Percentiles rank a stretch among this genome's conserved stretches.
phyloP scores from a whole-genome alignment of 2,329 filamentous ascomycete genomes.

The Mycosphaerella sp. region DNA sequence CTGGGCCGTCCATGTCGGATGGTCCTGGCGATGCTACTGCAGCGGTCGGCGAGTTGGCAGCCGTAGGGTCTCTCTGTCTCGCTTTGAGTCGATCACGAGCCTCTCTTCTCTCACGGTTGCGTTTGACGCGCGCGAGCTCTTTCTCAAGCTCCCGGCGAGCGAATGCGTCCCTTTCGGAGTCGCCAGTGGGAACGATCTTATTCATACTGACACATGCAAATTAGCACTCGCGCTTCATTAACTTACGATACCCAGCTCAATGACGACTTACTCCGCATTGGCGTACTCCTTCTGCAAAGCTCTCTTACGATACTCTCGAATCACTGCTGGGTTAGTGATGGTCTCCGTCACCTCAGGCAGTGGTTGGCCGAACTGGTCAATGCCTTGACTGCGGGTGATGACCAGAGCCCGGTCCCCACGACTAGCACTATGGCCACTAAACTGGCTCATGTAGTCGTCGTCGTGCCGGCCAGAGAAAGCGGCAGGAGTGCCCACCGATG shows the following conservation, averaged over 20 bases:
- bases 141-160: constrained; percentile 54
- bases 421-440: constrained; percentile 40
- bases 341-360: constrained; percentile 21
- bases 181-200: constrained; percentile 57
- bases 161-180: constrained; percentile 59
- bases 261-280: constrained; percentile 55
- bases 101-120: constrained; percentile 84
- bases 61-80: constrained; percentile 38
- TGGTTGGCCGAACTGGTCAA: constrained; percentile 56
- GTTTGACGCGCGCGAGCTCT: constrained; percentile 76
- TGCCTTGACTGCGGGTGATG: constrained; percentile 61
- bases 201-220: constrained; percentile 29
- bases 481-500: constrained; percentile 58
- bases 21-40: constrained; percentile 41
- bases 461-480: constrained; percentile 51
- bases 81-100: constrained; percentile 82
- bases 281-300: constrained; percentile 65
- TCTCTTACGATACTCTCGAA: constrained; percentile 78
- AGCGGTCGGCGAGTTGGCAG: constrained; percentile 41
- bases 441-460: constrained; percentile 64
- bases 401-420: constrained; percentile 58
- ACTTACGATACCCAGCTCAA: background rate
- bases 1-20: constrained; percentile 40
- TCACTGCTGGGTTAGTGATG: constrained; percentile 66
- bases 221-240: background rate